A percentile compares a stretch with the other conserved stretches of the same genome.
Evolutionary conservation across 768 basidiomycete genomes (phyloP).

Genomic region (Favolaschia claudopus): DNA sequence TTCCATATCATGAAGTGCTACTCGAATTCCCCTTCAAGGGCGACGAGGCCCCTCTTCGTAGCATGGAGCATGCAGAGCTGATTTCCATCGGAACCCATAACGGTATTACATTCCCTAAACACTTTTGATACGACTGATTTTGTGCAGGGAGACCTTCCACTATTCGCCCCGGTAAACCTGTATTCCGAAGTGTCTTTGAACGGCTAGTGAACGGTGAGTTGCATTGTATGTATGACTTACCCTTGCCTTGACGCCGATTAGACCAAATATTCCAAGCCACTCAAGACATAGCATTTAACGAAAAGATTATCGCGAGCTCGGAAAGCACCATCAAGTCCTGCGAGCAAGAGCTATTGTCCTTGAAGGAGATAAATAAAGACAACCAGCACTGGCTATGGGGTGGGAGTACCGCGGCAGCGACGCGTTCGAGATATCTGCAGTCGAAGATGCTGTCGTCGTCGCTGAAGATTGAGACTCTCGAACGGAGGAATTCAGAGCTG

Average conservation of each 20-base stretch:
- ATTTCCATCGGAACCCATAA: slow-evolving; percentile 82
- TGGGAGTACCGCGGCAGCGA: slow-evolving; percentile 54
- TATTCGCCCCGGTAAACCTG: slow-evolving; percentile 90
- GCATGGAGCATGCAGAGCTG: slow-evolving; percentile 89
- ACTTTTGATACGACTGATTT: too few species aligned
- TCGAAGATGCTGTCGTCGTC: slow-evolving; percentile 78
- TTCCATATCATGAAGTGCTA: slow-evolving; percentile 84
- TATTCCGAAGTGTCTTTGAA: slow-evolving; percentile 87
- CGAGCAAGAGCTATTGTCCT: slow-evolving; percentile 76
- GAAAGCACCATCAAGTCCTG: slow-evolving; percentile 73
- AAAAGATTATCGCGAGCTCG: slow-evolving; percentile 62
- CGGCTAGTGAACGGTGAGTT: slow-evolving; percentile 76
- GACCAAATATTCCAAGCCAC: slow-evolving; percentile 82
- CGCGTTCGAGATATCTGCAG: slow-evolving; percentile 71
- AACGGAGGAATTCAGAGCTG: slow-evolving; percentile 73
- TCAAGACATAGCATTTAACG: slow-evolving; percentile 84
- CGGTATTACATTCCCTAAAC: too few species aligned
- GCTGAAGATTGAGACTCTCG: slow-evolving; percentile 72
- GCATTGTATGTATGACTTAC: neutral
- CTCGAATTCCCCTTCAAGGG: slow-evolving; percentile 91
- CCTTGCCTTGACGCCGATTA: slow-evolving; percentile 34
- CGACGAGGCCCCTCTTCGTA: slow-evolving; percentile 80
- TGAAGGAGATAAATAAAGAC: slow-evolving; percentile 71
- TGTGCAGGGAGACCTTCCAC: slow-evolving; percentile 77
- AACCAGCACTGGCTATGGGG: slow-evolving; percentile 53